Evolutionary conservation across 352 stramenopile species (phyloP).

Genomic region (Globisporangium takayamanum): DNA sequence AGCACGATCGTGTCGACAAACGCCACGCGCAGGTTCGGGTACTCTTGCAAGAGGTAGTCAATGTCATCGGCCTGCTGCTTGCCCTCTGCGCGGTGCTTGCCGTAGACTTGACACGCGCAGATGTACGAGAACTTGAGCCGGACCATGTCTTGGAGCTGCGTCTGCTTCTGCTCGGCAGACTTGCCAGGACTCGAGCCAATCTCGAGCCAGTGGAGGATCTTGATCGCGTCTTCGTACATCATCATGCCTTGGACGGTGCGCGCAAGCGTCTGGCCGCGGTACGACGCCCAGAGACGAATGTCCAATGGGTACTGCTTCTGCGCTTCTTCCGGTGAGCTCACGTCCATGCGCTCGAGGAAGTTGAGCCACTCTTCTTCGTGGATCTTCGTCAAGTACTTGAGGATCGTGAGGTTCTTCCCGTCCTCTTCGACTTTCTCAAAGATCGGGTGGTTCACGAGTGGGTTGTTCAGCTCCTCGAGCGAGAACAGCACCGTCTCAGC

Average conservation of each 20-base stretch:
- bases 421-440: slow-evolving; percentile 82
- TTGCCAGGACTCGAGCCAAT: slow-evolving; percentile 67
- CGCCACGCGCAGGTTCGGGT: slow-evolving; percentile 79
- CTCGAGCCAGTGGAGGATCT: slow-evolving; percentile 82
- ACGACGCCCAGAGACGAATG: slow-evolving; percentile 77
- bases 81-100: slow-evolving; percentile 58
- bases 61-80: slow-evolving; percentile 75
- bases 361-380: slow-evolving; percentile 84
- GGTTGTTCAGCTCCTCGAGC: slow-evolving; percentile 72
- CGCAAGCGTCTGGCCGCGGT: slow-evolving; percentile 71
- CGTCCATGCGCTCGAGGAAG: slow-evolving; percentile 77
- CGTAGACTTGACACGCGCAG: slow-evolving; percentile 80
- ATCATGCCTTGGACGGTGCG: slow-evolving; percentile 83
- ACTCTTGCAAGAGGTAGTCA: slow-evolving; percentile 72
- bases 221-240: slow-evolving; percentile 85
- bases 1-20: slow-evolving; percentile 71
- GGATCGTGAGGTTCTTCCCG: slow-evolving; percentile 78
- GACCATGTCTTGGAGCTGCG: slow-evolving; percentile 78
- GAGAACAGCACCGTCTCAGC: slow-evolving; percentile 78
- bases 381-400: slow-evolving; percentile 84
- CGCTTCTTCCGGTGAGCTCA: slow-evolving; percentile 62
- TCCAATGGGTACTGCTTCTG: slow-evolving; percentile 66
- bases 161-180: slow-evolving; percentile 68
- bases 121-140: slow-evolving; percentile 86
- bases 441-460: slow-evolving; percentile 79